Evolutionary conservation across 371 early-diverging fungal species (phyloP).

Genomic region (Dichotomocladium elegans): DNA sequence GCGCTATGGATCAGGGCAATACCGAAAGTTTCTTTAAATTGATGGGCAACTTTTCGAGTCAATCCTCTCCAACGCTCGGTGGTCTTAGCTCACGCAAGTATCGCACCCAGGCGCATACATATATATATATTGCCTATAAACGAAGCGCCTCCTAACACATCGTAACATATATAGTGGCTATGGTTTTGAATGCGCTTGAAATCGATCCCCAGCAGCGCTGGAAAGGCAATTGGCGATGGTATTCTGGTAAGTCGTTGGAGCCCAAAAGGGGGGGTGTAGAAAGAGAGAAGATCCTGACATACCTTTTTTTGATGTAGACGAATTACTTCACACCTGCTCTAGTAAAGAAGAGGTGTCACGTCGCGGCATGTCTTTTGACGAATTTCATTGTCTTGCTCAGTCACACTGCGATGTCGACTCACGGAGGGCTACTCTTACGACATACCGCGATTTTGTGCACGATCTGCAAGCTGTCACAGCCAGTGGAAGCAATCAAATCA

Average conservation of each 20-base stretch:
- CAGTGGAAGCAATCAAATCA: slow-evolving; percentile 49
- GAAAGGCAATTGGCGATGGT: slow-evolving; percentile 94
- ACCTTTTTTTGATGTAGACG: slow-evolving; percentile 39
- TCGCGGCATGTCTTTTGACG: slow-evolving; percentile 82
- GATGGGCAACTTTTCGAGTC: slow-evolving; percentile 83
- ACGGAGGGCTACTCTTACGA: slow-evolving; percentile 55
- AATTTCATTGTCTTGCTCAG: slow-evolving; percentile 80
- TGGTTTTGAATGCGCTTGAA: slow-evolving; percentile 90
- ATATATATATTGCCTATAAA: too few species aligned
- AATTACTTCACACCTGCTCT: slow-evolving; percentile 79
- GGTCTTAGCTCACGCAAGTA: slow-evolving; percentile 56
- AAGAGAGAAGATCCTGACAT: neutral
- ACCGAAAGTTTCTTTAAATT: slow-evolving; percentile 86
- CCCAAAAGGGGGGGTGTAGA: too few species aligned
- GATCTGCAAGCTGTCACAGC: slow-evolving; percentile 67
- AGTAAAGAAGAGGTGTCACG: slow-evolving; percentile 65
- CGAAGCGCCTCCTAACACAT: neutral
- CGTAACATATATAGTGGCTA: slow-evolving; percentile 55
- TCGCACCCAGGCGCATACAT: too few species aligned
- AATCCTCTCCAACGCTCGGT: slow-evolving; percentile 68
- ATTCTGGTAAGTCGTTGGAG: slow-evolving; percentile 32
- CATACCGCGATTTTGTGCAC: slow-evolving; percentile 65
- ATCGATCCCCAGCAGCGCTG: slow-evolving; percentile 86
- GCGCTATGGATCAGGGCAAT: slow-evolving; percentile 67
- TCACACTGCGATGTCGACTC: slow-evolving; percentile 75